These are phyloP conservation scores for Candida odintsovae DNA, from an alignment of 805 yeast genomes.

Conservation along the genomic window DNA sequence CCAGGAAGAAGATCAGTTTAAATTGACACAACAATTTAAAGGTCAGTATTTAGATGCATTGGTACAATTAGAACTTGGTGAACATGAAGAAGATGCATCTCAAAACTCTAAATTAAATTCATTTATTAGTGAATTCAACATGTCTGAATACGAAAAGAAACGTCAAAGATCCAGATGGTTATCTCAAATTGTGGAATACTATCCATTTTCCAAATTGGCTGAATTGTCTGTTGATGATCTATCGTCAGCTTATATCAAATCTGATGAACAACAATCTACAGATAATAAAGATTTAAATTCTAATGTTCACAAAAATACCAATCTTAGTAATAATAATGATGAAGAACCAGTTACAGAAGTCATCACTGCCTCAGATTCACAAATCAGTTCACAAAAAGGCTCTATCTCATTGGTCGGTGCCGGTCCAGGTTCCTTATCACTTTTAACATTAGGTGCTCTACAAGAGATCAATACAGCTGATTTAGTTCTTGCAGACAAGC, in stretches of 20 bases:
- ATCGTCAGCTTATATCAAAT: slow-evolving; percentile 31
- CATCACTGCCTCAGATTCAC: background rate
- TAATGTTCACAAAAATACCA: background rate
- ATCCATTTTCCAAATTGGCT: slow-evolving; percentile 64
- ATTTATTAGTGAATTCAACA: slow-evolving; percentile 54
- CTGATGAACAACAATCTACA: background rate
- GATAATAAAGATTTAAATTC: background rate
- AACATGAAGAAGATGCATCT: slow-evolving; percentile 63
- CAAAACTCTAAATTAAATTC: slow-evolving; percentile 54
- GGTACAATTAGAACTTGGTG: slow-evolving; percentile 40
- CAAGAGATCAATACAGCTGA: slow-evolving; percentile 80
- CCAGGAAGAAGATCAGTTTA: slow-evolving; percentile 43
- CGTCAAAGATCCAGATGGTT: slow-evolving; percentile 74
- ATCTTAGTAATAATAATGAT: slow-evolving; percentile 26
- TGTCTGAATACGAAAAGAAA: slow-evolving; percentile 45
- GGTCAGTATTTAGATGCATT: slow-evolving; percentile 21
- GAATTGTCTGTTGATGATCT: slow-evolving; percentile 55
- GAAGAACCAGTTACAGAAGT: slow-evolving; percentile 19
- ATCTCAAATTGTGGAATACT: slow-evolving; percentile 86
- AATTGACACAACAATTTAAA: slow-evolving; percentile 17
- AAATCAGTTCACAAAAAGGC: slow-evolving; percentile 34
- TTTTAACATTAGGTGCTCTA: slow-evolving; percentile 80
- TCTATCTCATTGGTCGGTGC: slow-evolving; percentile 81
- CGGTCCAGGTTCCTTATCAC: slow-evolving; percentile 86
- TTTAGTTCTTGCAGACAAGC: slow-evolving; percentile 79